phyloP scores from a whole-genome alignment of 1,284 basidiomycete species.

The Paramarasmius palmivorus region DNA sequence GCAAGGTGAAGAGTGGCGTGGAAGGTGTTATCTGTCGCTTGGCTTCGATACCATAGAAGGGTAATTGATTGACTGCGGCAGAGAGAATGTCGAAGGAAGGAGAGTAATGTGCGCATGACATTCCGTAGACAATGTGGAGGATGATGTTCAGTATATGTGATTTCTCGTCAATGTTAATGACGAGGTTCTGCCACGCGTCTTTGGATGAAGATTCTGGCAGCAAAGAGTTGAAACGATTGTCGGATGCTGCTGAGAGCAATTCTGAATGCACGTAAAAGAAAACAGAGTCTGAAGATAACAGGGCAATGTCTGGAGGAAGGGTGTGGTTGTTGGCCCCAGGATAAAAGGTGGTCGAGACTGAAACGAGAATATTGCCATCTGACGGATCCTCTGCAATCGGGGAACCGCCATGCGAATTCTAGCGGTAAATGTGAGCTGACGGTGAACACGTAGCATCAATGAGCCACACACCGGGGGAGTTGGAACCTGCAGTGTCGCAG shows the following conservation, averaged over 20 bases:
- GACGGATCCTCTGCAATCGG: conserved; percentile 42
- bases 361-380: conserved; percentile 51
- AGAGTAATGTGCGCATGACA: conserved; percentile 61
- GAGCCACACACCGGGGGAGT: conserved; percentile 61
- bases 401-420: conserved; percentile 54
- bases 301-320: conserved; percentile 56
- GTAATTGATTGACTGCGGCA: conserved; percentile 47
- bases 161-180: conserved; percentile 49
- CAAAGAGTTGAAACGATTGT: conserved; percentile 53
- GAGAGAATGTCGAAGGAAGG: conserved; percentile 52
- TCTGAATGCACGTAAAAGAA: conserved; percentile 70
- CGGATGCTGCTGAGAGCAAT: conserved; percentile 48
- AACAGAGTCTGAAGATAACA: conserved; percentile 71
- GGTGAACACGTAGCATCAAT: conserved; percentile 1
- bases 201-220: conserved; percentile 39
- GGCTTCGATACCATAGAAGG: conserved; percentile 52
- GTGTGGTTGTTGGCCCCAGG: conserved; percentile 61
- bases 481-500: conserved; percentile 44
- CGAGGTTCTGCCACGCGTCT: conserved; percentile 37
- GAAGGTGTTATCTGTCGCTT: conserved; percentile 38
- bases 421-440: conserved; percentile 4
- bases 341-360: conserved; percentile 78
- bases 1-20: conserved; percentile 43
- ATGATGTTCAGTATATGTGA: conserved; percentile 60
- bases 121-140: conserved; percentile 59